Conservation (phyloP, 805 yeast genomes). For the Brettanomyces custersianus region DNA sequence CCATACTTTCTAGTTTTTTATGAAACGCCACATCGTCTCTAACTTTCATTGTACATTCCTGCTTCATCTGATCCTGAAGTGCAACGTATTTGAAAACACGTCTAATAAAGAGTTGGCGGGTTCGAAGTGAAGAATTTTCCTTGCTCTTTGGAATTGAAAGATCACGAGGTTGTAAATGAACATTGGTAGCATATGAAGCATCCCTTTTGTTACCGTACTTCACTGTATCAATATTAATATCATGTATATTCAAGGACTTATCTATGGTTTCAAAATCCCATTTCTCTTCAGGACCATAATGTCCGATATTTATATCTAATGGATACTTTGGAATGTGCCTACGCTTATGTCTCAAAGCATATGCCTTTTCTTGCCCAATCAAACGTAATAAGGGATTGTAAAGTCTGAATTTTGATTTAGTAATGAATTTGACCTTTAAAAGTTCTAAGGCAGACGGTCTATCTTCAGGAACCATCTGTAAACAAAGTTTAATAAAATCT, state of each 20-base stretch:
- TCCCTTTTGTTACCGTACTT: too few species aligned
- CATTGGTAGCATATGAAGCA: too few species aligned
- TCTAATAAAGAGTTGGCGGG: too few species aligned
- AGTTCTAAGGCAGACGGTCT: constrained; percentile 58
- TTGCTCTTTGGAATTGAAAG: too few species aligned
- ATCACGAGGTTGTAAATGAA: too few species aligned
- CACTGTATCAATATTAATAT: too few species aligned
- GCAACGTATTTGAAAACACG: too few species aligned
- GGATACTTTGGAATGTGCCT: constrained; percentile 32
- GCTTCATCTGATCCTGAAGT: too few species aligned
- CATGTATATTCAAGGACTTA: too few species aligned
- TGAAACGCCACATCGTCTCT: too few species aligned
- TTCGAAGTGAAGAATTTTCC: too few species aligned
- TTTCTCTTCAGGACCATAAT: constrained; percentile 18
- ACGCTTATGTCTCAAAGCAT: constrained; percentile 19
- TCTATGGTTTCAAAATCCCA: constrained; percentile 24
- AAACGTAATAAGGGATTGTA: constrained; percentile 16
- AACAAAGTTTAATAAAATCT: constrained; percentile 54
- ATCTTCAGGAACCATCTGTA: constrained; percentile 52
- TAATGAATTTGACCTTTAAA: constrained; percentile 45
- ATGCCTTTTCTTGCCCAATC: constrained; percentile 28
- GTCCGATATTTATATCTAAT: constrained; percentile 16
- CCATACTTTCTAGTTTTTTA: neutral
- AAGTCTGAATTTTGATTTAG: constrained; percentile 22
- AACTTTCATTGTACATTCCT: too few species aligned